Conservation (phyloP, 2,329 filamentous ascomycete species). For the Epichloe brachyelytri region DNA sequence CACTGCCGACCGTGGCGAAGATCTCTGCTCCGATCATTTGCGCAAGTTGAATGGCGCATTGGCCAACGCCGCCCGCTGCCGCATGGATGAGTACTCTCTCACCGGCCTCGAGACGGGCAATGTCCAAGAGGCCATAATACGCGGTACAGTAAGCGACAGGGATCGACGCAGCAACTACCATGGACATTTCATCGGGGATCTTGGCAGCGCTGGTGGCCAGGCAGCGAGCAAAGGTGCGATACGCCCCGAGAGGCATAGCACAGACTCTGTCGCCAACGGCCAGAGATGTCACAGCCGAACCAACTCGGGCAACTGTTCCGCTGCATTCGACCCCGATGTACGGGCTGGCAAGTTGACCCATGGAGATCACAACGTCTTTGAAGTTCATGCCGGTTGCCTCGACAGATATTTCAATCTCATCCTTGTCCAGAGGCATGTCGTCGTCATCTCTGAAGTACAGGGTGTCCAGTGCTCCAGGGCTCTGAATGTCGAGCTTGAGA, state of each 20-base stretch:
- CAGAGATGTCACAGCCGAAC: constrained; percentile 46
- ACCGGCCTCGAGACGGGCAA: constrained; percentile 24
- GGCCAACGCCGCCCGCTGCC: constrained; percentile 25
- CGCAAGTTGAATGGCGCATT: constrained; percentile 26
- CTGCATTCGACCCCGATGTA: constrained; percentile 28
- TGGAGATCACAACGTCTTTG: constrained; percentile 31
- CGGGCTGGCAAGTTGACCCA: constrained; percentile 22
- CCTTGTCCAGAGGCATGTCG: constrained; percentile 15
- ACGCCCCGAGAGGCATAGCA: constrained; percentile 21
- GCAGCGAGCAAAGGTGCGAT: constrained; percentile 21
- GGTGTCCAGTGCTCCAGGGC: constrained; percentile 24
- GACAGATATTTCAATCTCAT: constrained; percentile 31
- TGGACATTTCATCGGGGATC: constrained; percentile 24
- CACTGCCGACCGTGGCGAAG: constrained; percentile 28
- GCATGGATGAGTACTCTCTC: constrained; percentile 28
- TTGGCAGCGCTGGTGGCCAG: constrained; percentile 20
- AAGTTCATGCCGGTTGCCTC: constrained; percentile 32
- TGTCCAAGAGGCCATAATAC: constrained; percentile 24
- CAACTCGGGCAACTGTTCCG: constrained; percentile 34
- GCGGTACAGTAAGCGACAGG: constrained; percentile 29
- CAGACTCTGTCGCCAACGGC: constrained; percentile 65
- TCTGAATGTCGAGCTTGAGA: constrained; percentile 26
- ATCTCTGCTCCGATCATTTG: constrained; percentile 26
- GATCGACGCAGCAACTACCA: constrained; percentile 26
- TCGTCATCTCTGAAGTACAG: constrained; percentile 26